Conservation (phyloP, 306 rosid genomes). For the Dicorynia guianensis region DNA sequence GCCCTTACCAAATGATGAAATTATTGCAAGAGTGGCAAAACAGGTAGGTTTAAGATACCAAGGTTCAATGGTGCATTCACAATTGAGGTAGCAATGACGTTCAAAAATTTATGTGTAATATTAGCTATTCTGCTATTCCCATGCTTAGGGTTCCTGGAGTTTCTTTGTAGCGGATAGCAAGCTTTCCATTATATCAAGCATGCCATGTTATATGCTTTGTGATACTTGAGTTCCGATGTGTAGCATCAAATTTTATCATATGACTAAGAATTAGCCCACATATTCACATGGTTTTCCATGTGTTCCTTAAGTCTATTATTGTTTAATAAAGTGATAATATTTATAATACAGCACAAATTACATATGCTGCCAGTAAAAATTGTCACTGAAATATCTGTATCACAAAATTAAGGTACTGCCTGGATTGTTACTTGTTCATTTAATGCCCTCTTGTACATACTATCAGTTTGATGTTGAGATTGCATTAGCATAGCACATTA, state of each 20-base stretch:
- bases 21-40: constrained; percentile 82
- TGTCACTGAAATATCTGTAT: constrained; percentile 13
- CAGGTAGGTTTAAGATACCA: constrained; percentile 59
- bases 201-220: too few relatives aligned
- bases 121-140: too few relatives aligned
- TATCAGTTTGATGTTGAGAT: constrained; percentile 3
- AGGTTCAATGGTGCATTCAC: constrained; percentile 1
- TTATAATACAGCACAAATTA: neutral
- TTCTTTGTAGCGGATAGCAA: too few relatives aligned
- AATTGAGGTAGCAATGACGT: constrained; percentile 28
- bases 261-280: neutral
- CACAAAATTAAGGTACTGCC: constrained; percentile 3
- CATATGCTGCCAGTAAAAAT: neutral
- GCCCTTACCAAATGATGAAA: constrained; percentile 91
- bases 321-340: too few relatives aligned
- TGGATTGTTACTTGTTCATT: constrained; percentile 29
- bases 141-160: too few relatives aligned
- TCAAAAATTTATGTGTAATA: neutral
- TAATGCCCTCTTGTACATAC: constrained; percentile 1
- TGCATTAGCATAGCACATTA: constrained; percentile 14
- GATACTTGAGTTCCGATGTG: too few relatives aligned
- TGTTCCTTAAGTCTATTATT: too few relatives aligned
- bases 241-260: neutral
- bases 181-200: too few relatives aligned
- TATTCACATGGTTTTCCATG: too few relatives aligned